Conservation (phyloP, 371 early-diverging fungal species). For the Mucor velutinosus region DNA sequence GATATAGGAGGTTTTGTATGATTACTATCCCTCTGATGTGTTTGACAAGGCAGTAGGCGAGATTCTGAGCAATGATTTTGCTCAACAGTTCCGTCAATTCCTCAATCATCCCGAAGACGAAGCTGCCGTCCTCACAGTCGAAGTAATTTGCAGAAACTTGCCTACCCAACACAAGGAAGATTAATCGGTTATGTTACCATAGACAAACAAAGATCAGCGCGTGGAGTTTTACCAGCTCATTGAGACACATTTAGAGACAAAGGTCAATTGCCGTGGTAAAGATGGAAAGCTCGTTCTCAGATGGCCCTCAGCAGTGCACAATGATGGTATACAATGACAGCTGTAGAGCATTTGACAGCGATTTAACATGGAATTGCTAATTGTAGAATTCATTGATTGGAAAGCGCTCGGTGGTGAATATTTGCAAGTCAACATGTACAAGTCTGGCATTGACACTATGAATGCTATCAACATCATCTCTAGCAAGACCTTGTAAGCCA, state of each 20-base stretch:
- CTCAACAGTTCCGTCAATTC: conserved; percentile 30
- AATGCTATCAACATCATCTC: conserved; percentile 71
- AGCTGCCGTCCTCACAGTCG: conserved; percentile 13
- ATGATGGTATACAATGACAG: conserved; percentile 10
- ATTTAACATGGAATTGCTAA: not conserved
- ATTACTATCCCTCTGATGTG: conserved; percentile 10
- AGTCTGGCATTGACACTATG: conserved; percentile 91
- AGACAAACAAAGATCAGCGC: conserved; percentile 34
- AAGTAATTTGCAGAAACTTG: conserved; percentile 11
- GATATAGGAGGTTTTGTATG: not conserved
- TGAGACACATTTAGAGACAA: conserved; percentile 29
- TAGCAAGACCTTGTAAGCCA: conserved; percentile 41
- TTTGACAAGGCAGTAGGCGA: conserved; percentile 32
- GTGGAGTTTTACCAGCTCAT: conserved; percentile 28
- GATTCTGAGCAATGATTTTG: conserved; percentile 25
- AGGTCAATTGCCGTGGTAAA: conserved; percentile 27
- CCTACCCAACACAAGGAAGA: not conserved
- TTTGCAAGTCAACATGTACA: conserved; percentile 83
- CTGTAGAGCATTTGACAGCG: not conserved
- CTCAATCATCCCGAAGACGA: conserved; percentile 25
- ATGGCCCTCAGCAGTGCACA: conserved; percentile 32
- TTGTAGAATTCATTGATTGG: conserved; percentile 31
- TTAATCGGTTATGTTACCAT: not conserved
- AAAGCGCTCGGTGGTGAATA: conserved; percentile 69
- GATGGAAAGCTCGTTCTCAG: conserved; percentile 33